phyloP scores from a whole-genome alignment of 1,139 yeast genomes.

The Magnusiomyces paraingens region DNA sequence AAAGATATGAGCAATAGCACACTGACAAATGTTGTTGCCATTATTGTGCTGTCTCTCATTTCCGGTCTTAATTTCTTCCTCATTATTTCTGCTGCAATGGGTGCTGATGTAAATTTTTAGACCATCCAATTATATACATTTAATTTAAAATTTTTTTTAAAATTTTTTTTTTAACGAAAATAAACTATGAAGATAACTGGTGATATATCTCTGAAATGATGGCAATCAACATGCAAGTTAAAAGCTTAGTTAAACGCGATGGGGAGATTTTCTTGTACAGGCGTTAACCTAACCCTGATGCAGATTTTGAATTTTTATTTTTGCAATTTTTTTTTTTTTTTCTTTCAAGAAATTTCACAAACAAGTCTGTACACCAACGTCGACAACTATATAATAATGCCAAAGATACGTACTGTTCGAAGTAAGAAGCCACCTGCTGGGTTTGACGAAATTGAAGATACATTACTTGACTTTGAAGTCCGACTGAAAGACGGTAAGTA shows the following conservation, averaged over 20 bases:
- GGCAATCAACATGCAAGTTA: no score
- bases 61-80: slow-evolving; percentile 68
- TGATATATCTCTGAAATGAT: no score
- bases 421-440: slow-evolving; percentile 66
- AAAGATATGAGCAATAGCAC: slow-evolving; percentile 64
- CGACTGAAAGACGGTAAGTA: slow-evolving; percentile 55
- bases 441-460: slow-evolving; percentile 62
- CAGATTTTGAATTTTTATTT: no score
- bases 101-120: slow-evolving; percentile 57
- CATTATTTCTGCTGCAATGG: slow-evolving; percentile 56
- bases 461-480: slow-evolving; percentile 54
- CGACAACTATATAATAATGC: slow-evolving; percentile 32
- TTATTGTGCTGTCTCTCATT: slow-evolving; percentile 64
- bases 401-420: slow-evolving; percentile 39
- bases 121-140: background rate
- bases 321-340: no score
- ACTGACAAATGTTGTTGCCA: slow-evolving; percentile 47
- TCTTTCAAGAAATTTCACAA: no score
- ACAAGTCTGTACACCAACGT: no score
- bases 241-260: no score
- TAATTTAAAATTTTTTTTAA: no score
- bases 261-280: no score
- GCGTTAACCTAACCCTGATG: no score
- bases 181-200: no score
- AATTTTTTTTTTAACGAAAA: no score